phyloP scores from a whole-genome alignment of 345 rosid genomes.

The Salix udensis region DNA sequence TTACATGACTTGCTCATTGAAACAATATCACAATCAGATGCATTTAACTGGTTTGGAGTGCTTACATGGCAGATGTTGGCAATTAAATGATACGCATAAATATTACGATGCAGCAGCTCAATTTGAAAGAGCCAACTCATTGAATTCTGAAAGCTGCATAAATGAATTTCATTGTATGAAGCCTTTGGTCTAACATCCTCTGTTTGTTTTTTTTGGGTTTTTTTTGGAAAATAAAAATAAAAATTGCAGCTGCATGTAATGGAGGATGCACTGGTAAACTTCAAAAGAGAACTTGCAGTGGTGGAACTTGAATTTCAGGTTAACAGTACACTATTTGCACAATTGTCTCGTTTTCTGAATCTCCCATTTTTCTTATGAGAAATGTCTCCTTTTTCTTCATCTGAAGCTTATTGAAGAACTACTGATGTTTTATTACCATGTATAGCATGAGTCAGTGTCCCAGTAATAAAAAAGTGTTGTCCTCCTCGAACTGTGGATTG shows the following conservation, averaged over 20 bases:
- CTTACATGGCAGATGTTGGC: no score
- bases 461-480: no score
- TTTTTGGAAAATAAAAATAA: no score
- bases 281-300: constrained; percentile 74
- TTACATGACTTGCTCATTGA: no score
- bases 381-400: neutral
- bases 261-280: constrained; percentile 57
- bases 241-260: constrained; percentile 43
- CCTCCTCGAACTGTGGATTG: no score
- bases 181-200: neutral
- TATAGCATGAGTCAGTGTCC: no score
- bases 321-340: neutral
- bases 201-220: neutral
- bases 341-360: neutral
- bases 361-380: neutral
- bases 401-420: neutral
- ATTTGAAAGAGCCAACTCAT: no score
- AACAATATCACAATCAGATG: no score
- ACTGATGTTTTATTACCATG: neutral
- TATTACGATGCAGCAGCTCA: no score
- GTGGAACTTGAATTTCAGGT: constrained; percentile 89
- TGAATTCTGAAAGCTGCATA: neutral
- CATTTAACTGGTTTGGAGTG: no score
- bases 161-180: neutral
- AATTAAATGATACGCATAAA: no score